Evolutionary conservation across 2,329 filamentous ascomycete species (phyloP).

Genomic region (Dactylellina drechsleri): DNA sequence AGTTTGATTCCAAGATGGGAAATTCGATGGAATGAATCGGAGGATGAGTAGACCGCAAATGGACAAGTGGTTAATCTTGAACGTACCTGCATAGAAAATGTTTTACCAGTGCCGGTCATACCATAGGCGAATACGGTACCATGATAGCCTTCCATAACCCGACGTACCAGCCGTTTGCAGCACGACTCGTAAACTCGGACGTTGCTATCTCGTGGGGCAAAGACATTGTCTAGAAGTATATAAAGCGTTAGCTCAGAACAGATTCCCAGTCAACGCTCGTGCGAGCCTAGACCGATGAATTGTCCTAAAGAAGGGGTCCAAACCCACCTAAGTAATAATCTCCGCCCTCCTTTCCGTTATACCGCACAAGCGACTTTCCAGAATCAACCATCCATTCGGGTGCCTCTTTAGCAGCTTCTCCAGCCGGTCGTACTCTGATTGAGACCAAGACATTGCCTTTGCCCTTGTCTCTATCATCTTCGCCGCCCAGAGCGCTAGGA

Average conservation of each 20-base stretch:
- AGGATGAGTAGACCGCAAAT: conserved; percentile 19
- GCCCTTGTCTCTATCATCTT: conserved; percentile 69
- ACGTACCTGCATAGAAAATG: conserved; percentile 99
- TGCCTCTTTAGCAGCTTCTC: conserved; percentile 68
- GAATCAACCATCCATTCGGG: conserved; percentile 92
- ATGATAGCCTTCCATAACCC: conserved; percentile 99
- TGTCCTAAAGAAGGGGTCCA: conserved; percentile 49
- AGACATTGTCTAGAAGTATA: conserved; percentile 82
- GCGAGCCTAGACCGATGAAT: conserved; percentile 40
- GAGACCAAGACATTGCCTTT: conserved; percentile 98
- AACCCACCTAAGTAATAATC: conserved; percentile 88
- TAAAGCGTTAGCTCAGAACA: conserved; percentile 22
- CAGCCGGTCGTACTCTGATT: conserved; percentile 89
- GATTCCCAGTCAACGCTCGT: not conserved
- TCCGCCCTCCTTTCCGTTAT: conserved; percentile 86
- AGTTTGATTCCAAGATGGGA: not conserved
- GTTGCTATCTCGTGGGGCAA: conserved; percentile 92
- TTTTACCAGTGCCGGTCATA: conserved; percentile 99
- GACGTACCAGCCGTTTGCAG: conserved; percentile 90
- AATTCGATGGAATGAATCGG: not conserved
- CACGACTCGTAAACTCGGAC: conserved; percentile 92
- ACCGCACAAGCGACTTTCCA: conserved; percentile 81
- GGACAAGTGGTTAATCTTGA: conserved; percentile 63
- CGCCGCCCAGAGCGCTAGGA: conserved; percentile 56
- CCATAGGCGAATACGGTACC: conserved; percentile 98